These are phyloP conservation scores for Gracilaria domingensis DNA, from an alignment of 23 red algal species.

Conservation along the genomic window DNA sequence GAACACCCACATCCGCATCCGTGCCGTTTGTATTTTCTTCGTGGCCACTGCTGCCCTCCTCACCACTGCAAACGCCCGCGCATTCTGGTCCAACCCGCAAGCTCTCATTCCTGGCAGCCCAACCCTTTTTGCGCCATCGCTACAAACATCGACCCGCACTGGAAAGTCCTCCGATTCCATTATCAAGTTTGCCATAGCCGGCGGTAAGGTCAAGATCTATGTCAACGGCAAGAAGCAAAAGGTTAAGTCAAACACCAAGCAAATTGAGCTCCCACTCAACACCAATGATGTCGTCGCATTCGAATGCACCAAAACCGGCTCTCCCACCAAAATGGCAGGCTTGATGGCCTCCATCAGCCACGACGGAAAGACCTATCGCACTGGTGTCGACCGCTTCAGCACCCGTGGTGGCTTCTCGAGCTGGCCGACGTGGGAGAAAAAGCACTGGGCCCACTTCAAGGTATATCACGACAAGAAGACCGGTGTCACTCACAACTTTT, in stretches of 20 bases:
- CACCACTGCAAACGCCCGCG: background rate
- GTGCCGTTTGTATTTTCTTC: no score
- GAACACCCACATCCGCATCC: no score
- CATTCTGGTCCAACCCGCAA: background rate
- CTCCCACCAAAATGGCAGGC: background rate
- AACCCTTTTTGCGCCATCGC: no score
- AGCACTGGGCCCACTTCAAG: background rate
- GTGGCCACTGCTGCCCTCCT: background rate
- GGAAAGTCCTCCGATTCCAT: background rate
- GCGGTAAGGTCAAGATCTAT: background rate
- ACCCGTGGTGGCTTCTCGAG: background rate
- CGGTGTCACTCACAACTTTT: background rate
- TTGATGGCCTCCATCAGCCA: background rate
- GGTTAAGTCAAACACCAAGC: background rate
- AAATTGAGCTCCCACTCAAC: background rate
- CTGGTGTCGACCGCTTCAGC: background rate
- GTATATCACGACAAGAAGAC: background rate
- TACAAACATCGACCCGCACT: background rate
- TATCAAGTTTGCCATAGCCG: slow-evolving; percentile 6
- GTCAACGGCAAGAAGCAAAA: background rate
- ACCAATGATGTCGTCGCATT: slow-evolving; percentile 9
- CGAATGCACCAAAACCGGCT: background rate
- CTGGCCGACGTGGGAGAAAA: background rate
- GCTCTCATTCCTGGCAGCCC: no score
- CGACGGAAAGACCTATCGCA: background rate